A percentile compares a stretch with the other conserved stretches of the same genome.
Conservation (phyloP, 2,329 filamentous ascomycete genomes). For the Beauveria sp. region DNA sequence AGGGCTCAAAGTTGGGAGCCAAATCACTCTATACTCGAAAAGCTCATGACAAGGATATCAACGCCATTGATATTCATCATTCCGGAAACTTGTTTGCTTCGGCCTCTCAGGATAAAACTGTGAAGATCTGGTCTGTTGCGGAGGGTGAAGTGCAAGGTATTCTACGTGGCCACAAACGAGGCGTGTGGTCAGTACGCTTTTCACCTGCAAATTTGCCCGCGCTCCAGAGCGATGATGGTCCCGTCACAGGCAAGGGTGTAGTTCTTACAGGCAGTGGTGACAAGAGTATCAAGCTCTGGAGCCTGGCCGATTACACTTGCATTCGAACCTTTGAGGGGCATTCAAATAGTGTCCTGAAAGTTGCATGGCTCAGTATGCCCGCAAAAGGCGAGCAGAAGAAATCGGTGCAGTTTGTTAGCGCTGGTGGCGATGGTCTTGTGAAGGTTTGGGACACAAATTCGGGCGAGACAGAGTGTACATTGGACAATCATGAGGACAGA, state of each 20-base stretch:
- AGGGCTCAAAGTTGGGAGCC: conserved; percentile 43
- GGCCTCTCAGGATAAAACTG: conserved; percentile 90
- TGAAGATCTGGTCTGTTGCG: conserved; percentile 91
- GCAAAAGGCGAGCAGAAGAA: conserved; percentile 46
- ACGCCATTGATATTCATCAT: conserved; percentile 77
- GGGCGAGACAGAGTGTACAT: conserved; percentile 78
- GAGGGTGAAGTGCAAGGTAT: conserved; percentile 89
- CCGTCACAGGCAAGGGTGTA: conserved; percentile 70
- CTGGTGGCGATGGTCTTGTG: conserved; percentile 87
- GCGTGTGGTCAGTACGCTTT: conserved; percentile 94
- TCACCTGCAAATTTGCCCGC: conserved; percentile 70
- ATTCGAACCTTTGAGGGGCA: conserved; percentile 93
- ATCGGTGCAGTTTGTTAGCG: conserved; percentile 69
- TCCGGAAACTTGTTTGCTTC: conserved; percentile 80
- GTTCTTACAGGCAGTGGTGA: conserved; percentile 89
- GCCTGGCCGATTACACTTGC: conserved; percentile 82
- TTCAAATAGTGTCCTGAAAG: conserved; percentile 90
- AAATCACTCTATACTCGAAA: conserved; percentile 80
- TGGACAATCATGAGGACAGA: conserved; percentile 95
- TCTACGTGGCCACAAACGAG: conserved; percentile 82
- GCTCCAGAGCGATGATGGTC: conserved; percentile 63
- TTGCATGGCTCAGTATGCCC: conserved; percentile 69
- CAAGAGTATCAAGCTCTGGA: conserved; percentile 96
- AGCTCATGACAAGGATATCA: conserved; percentile 98
- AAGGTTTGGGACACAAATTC: conserved; percentile 91